Evolutionary conservation across 176 grass and related monocot genomes (phyloP).

Genomic region (Tillandsia leiboldiana): DNA sequence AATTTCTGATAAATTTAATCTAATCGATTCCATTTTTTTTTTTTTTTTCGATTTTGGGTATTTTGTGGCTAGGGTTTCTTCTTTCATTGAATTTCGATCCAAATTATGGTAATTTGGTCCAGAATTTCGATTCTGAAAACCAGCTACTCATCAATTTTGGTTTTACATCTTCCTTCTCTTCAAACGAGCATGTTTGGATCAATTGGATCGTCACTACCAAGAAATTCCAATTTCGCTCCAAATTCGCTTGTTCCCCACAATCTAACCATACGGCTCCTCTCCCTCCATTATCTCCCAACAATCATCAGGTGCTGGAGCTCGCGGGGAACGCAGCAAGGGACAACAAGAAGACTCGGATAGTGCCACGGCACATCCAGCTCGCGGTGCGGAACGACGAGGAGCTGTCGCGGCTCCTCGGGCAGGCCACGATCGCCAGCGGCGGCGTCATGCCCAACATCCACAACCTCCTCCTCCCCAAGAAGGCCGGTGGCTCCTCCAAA

Average conservation of each 20-base stretch:
- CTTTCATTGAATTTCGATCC: background rate
- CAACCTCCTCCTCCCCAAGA: constrained; percentile 4
- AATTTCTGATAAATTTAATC: too few species aligned
- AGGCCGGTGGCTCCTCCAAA: background rate
- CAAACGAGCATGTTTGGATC: too few species aligned
- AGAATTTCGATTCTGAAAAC: background rate
- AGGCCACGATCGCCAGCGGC: background rate
- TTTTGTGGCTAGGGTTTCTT: background rate
- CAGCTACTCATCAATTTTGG: too few species aligned
- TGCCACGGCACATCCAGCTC: background rate
- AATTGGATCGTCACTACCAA: too few species aligned
- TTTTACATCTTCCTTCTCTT: too few species aligned
- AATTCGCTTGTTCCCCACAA: too few species aligned
- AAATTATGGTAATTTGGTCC: background rate
- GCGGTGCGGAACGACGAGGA: background rate
- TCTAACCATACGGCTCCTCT: too few species aligned
- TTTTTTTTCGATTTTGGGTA: background rate
- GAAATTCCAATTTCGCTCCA: too few species aligned
- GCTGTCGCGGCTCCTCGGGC: background rate
- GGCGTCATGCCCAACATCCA: constrained; percentile 2
- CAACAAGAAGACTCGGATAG: constrained; percentile 2
- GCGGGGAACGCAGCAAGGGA: background rate
- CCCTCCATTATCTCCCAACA: too few species aligned
- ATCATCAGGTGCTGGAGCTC: background rate
- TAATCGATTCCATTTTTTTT: background rate